A percentile compares a stretch with the other conserved stretches of the same genome.
Evolutionary conservation across 495 filamentous ascomycete species (phyloP).

Genomic region (Staphylotrichum longicolle): DNA sequence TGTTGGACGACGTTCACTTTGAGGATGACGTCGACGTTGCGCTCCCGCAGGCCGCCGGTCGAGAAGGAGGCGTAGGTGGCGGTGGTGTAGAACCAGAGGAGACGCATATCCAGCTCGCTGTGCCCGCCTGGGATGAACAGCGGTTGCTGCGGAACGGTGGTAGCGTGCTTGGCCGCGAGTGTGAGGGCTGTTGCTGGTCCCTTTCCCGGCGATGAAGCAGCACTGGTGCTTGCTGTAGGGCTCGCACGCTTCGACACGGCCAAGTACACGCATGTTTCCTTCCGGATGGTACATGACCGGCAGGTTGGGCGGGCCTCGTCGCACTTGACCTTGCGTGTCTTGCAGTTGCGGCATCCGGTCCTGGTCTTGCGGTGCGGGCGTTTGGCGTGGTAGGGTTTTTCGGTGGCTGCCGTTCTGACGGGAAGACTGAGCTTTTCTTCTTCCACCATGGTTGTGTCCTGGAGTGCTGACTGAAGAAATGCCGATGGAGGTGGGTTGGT

Average conservation of each 20-base stretch:
- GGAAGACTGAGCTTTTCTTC: not conserved
- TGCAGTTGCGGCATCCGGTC: constrained; percentile 51
- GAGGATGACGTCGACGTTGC: constrained; percentile 39
- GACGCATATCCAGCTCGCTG: constrained; percentile 39
- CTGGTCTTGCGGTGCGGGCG: constrained; percentile 53
- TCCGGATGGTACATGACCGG: constrained; percentile 43
- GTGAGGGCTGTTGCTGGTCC: not conserved
- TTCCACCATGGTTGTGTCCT: not conserved
- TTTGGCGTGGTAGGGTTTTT: constrained; percentile 45
- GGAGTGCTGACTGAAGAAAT: too few relatives aligned
- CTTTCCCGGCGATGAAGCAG: constrained; percentile 5
- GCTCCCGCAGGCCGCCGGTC: constrained; percentile 31
- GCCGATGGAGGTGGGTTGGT: too few relatives aligned
- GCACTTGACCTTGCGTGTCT: constrained; percentile 48
- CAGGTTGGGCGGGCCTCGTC: constrained; percentile 51
- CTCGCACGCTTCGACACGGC: not conserved
- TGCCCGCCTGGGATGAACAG: constrained; percentile 33
- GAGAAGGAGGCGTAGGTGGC: constrained; percentile 41
- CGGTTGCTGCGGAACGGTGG: constrained; percentile 29
- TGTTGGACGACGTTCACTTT: constrained; percentile 45
- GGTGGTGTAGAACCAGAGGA: constrained; percentile 45
- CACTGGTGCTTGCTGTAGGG: constrained; percentile 8
- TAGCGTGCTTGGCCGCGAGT: not conserved
- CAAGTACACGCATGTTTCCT: constrained; percentile 44
- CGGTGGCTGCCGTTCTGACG: not conserved